A percentile compares a stretch with the other conserved stretches of the same genome.
Conservation (phyloP, 768 basidiomycete genomes). For the Kockovaella imperatae region DNA sequence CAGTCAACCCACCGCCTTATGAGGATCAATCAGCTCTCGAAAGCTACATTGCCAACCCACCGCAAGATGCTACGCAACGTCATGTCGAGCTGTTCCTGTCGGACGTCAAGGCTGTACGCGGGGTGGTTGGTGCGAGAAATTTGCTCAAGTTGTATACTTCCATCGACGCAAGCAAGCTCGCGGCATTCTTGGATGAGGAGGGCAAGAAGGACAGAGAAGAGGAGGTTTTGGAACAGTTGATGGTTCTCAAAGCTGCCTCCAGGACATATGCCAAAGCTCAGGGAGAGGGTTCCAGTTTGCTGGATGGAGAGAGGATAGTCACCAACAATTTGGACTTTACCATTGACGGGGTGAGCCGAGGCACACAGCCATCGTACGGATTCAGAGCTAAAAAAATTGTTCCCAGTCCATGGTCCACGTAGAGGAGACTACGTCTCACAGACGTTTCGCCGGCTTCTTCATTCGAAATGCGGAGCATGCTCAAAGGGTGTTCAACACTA, state of each 20-base stretch:
- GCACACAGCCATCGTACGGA: neutral
- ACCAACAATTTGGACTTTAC: conserved; percentile 94
- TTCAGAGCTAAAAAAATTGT: neutral
- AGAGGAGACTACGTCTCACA: conserved; percentile 83
- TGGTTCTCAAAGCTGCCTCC: conserved; percentile 87
- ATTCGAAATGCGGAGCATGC: conserved; percentile 83
- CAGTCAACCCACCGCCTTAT: conserved; percentile 88
- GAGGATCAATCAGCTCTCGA: conserved; percentile 63
- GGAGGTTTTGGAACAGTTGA: conserved; percentile 89
- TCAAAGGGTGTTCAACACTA: conserved; percentile 73
- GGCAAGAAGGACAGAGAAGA: conserved; percentile 54
- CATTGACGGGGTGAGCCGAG: conserved; percentile 69
- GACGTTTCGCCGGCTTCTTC: conserved; percentile 94
- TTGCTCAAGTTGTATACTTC: conserved; percentile 94
- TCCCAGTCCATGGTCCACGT: conserved; percentile 90
- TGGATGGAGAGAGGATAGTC: conserved; percentile 78
- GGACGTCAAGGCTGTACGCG: conserved; percentile 65
- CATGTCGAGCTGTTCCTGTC: conserved; percentile 78
- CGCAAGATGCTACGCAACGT: conserved; percentile 67
- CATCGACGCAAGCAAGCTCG: conserved; percentile 81
- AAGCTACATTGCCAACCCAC: conserved; percentile 47
- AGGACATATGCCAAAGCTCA: conserved; percentile 52
- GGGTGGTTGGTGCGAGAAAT: conserved; percentile 76
- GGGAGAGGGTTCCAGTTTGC: conserved; percentile 48
- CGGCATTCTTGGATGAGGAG: conserved; percentile 71